Conservation (phyloP, 176 grass and related monocot species). For the Cocos nucifera region DNA sequence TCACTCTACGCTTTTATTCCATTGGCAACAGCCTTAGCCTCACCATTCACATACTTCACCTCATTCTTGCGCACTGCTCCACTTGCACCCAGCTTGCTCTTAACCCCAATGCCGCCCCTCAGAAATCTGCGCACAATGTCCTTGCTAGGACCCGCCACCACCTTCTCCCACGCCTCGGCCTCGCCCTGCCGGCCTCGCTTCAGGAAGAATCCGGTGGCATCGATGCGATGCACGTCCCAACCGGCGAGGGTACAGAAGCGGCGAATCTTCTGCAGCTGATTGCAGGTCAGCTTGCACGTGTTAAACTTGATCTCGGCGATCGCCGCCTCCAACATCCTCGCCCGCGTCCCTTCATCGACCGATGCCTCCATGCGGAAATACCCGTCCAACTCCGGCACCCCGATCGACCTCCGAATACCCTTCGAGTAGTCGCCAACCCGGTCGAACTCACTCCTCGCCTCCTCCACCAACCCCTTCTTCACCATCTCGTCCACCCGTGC, state of each 20-base stretch:
- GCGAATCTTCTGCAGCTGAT: constrained; percentile 69
- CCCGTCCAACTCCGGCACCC: constrained; percentile 68
- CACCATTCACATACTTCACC: too few species aligned
- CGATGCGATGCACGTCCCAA: constrained; percentile 63
- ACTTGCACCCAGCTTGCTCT: too few species aligned
- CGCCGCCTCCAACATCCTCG: constrained; percentile 36
- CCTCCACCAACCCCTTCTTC: constrained; percentile 48
- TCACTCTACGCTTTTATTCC: too few species aligned
- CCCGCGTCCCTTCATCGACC: constrained; percentile 23
- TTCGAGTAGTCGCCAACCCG: constrained; percentile 53
- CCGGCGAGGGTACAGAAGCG: constrained; percentile 28
- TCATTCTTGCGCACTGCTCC: too few species aligned
- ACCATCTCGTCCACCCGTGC: constrained; percentile 76
- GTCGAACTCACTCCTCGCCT: constrained; percentile 55
- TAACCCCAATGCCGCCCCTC: too few species aligned
- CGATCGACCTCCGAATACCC: constrained; percentile 70
- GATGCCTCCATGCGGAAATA: constrained; percentile 41
- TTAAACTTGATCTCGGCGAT: constrained; percentile 74
- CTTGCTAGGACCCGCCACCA: neutral
- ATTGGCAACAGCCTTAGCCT: too few species aligned
- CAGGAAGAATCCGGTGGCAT: constrained; percentile 63
- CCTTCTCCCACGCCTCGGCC: constrained; percentile 1
- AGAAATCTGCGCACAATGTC: constrained; percentile 6
- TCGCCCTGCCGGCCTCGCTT: constrained; percentile 31
- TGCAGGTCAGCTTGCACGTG: constrained; percentile 50